These are phyloP conservation scores for Trametes cingulata DNA, from an alignment of 768 basidiomycete species.

Conservation along the genomic window DNA sequence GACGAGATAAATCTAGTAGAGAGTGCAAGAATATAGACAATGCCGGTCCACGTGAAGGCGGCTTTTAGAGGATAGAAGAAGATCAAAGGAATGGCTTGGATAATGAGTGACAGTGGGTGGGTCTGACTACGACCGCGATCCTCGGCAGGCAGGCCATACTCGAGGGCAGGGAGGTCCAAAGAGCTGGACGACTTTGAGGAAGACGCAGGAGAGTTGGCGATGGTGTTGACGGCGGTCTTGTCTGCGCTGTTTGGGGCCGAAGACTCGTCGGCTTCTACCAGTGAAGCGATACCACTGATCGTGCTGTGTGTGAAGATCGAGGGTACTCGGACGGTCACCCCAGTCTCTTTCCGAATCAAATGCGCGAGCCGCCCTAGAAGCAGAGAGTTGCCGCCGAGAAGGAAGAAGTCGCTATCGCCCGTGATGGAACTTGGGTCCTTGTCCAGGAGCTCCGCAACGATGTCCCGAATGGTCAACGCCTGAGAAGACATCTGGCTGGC, in stretches of 20 bases:
- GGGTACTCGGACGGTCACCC: slow-evolving; percentile 39
- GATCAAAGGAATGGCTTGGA: slow-evolving; percentile 44
- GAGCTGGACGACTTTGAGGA: slow-evolving; percentile 8
- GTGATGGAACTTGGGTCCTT: slow-evolving; percentile 24
- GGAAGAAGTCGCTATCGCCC: slow-evolving; percentile 29
- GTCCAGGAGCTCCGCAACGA: slow-evolving; percentile 25
- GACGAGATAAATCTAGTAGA: slow-evolving; percentile 33
- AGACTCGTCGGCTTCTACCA: slow-evolving; percentile 31
- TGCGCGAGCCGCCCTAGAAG: slow-evolving; percentile 30
- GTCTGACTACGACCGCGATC: slow-evolving; percentile 9
- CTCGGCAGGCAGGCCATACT: slow-evolving; percentile 3
- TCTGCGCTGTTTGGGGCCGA: neutral
- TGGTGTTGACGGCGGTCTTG: slow-evolving; percentile 19
- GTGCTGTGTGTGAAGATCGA: slow-evolving; percentile 46
- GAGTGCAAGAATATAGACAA: slow-evolving; percentile 41
- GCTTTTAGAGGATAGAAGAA: slow-evolving; percentile 50
- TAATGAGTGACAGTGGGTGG: slow-evolving; percentile 41
- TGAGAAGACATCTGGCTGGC: slow-evolving; percentile 21
- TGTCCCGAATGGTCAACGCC: slow-evolving; percentile 22
- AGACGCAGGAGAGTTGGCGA: slow-evolving; percentile 6
- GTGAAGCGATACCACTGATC: slow-evolving; percentile 41
- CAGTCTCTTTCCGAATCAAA: slow-evolving; percentile 29
- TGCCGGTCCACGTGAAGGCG: slow-evolving; percentile 43
- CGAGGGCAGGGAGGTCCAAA: slow-evolving; percentile 15
- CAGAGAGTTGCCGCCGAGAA: slow-evolving; percentile 50